Percentiles rank a stretch among this genome's conserved stretches.
Conservation (phyloP, 306 rosid genomes). For the Sesbania bispinosa region DNA sequence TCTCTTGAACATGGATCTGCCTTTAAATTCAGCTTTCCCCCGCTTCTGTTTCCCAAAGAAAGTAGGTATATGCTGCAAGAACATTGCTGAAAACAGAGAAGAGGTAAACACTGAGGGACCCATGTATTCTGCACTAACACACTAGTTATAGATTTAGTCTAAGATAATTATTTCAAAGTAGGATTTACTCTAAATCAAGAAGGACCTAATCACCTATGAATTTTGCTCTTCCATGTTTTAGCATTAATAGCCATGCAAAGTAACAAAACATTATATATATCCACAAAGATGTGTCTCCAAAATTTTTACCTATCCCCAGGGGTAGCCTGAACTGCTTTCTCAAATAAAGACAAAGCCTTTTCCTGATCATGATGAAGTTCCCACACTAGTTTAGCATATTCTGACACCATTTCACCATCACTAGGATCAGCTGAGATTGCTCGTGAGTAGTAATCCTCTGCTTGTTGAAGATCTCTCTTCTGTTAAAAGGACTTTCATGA, state of each 20-base stretch:
- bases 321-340: conserved; percentile 58
- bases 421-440: conserved; percentile 60
- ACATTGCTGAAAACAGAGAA: conserved; percentile 55
- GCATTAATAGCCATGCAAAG: not conserved
- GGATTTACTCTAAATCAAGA: conserved; percentile 12
- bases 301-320: conserved; percentile 61
- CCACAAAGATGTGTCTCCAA: not conserved
- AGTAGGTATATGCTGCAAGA: conserved; percentile 74
- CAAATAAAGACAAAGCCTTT: conserved; percentile 50
- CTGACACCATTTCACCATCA: conserved; percentile 58
- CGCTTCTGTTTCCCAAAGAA: conserved; percentile 80
- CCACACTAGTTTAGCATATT: conserved; percentile 76
- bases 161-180: conserved; percentile 9
- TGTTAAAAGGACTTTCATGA: conserved; percentile 54
- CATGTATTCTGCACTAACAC: not conserved
- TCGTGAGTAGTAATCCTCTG: conserved; percentile 57
- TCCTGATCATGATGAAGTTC: conserved; percentile 62
- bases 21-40: conserved; percentile 37
- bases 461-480: conserved; percentile 62
- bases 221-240: not conserved
- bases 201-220: not conserved
- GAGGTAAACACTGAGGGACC: not conserved
- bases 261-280: not conserved
- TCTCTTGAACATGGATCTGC: conserved; percentile 16
- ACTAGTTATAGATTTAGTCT: not conserved